Evolutionary conservation across 805 yeast species (phyloP), one percentile per base, ranked within the genome.

Genomic region (Sugiyamaella marilandica): DNA sequence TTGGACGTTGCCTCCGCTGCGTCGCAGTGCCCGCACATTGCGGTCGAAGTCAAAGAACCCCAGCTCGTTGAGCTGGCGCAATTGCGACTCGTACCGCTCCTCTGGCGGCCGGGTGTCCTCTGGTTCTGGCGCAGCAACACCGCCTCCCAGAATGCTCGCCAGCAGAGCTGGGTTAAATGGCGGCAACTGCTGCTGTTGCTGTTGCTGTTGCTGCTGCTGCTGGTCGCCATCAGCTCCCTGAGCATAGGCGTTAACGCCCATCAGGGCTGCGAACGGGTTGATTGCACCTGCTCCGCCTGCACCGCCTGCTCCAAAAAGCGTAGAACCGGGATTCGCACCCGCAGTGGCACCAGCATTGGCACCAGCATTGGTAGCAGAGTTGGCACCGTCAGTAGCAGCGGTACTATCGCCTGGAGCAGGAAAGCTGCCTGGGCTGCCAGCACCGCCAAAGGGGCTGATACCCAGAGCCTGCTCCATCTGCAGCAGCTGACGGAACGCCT

Each of bases 1-100:
- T 72, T 92, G 97, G 24, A 92, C 97, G 57, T 91, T 87, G 8
- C 99, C 99, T 33, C 99, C 99, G 51, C 92, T 82, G 71, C 98
- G 82, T 73, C 97, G 82, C 62, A 94, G 77, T 1, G 98, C 98
- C 29, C 82, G 83, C 21, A 94, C 90, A 65, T 94, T 94, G 60
- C 87, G 79, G 60, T 92, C 98, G 66, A 92, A 92, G 60, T 92
- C 97, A 60, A 80, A 82, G 73, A 92, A 92, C 5, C 94, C 94
- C 79, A 86, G 84, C 63, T 86, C 92, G 65, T 85, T 87, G 62
- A 84, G 73, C 65, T 85, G 92, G 62, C 87, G 80, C 57, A 84
- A 70, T 66, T 84, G 94, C 2, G 75, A 58, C 65, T 83, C 91
- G 65, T 80, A 86, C 47, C 87, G 76, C 66, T 84, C 92, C 70